phyloP scores from a whole-genome alignment of 2,329 filamentous ascomycete genomes.

The Parafenestella ontariensis region DNA sequence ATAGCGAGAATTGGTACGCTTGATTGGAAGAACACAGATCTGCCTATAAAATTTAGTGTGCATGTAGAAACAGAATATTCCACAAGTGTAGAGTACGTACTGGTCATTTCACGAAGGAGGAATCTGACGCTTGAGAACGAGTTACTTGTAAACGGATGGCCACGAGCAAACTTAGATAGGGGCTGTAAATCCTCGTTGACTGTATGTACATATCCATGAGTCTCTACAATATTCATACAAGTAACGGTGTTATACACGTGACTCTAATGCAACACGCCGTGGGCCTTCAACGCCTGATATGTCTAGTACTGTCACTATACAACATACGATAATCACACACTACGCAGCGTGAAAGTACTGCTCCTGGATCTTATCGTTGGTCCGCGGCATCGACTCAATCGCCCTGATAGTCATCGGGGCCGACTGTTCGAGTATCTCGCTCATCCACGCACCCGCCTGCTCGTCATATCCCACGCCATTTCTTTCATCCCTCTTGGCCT shows the following conservation, averaged over 20 bases:
- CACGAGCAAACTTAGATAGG: no score
- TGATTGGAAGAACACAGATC: no score
- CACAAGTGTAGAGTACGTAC: no score
- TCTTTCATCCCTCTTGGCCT: constrained; percentile 45
- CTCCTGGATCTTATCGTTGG: constrained; percentile 41
- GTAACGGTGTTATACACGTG: background rate
- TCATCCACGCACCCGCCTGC: constrained; percentile 23
- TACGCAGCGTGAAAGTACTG: constrained; percentile 25
- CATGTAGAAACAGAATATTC: no score
- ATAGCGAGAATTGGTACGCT: no score
- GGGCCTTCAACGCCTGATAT: background rate
- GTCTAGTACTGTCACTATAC: background rate
- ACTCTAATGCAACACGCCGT: background rate
- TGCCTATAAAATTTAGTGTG: no score
- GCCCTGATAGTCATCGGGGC: constrained; percentile 51
- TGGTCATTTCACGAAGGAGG: no score
- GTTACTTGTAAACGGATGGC: no score
- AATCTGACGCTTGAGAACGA: no score
- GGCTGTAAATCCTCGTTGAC: background rate
- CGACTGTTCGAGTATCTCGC: constrained; percentile 40
- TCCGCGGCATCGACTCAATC: constrained; percentile 55
- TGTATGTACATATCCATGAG: background rate
- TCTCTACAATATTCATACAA: background rate
- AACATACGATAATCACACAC: background rate
- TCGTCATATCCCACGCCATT: constrained; percentile 35